Evolutionary conservation across 2,329 filamentous ascomycete genomes (phyloP), one percentile per base, ranked within the genome.

Genomic region (Lachnellula hyalina): DNA sequence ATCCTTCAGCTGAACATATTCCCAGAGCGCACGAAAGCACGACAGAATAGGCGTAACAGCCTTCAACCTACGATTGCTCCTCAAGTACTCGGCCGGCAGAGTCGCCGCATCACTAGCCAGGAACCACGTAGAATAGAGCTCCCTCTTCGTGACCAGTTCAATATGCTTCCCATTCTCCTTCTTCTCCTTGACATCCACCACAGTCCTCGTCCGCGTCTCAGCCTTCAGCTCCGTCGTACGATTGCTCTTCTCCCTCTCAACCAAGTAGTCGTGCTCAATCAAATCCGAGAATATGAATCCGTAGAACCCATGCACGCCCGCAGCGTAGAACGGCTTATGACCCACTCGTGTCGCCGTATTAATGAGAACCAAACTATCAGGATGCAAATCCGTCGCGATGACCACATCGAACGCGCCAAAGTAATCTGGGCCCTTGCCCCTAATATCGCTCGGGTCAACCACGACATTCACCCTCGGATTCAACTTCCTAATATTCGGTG

Each of bases 241-340:
- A 67, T 97, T 97, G 55, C 88, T 85, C 60, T 87, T 85, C 58
- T 90, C 84, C 54, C 94, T 86, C 74, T 96, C 86, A 58, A 99
- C 86, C 57, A 94, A 84, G 68, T 90, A 99, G 65, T 92, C 86
- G 71, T 99, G 94, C 65, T 86, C 81, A 63, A 96, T 90, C 21
- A 99, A 80, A 70, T 99, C 94, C 55, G 89, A 88, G 70, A 99
- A 99, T 62, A 96, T 88, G 74, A 90, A 99, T 53, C 94, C 94
- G 70, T 95, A 97, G 69, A 96, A 81, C 48, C 94, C 94, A 68
- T 96, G 90, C 2, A 87, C 83, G 49, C 85, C 87, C 36, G 91
- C 89, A 9, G 90, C 90, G 72, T 99, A 99, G 72, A 96, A 96
- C 11, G 91, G 85, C 47, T 84, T 83, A 59, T 83, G 81, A 57